Evolutionary conservation across 768 basidiomycete genomes (phyloP).

Genomic region (Phylloporus scabripes): DNA sequence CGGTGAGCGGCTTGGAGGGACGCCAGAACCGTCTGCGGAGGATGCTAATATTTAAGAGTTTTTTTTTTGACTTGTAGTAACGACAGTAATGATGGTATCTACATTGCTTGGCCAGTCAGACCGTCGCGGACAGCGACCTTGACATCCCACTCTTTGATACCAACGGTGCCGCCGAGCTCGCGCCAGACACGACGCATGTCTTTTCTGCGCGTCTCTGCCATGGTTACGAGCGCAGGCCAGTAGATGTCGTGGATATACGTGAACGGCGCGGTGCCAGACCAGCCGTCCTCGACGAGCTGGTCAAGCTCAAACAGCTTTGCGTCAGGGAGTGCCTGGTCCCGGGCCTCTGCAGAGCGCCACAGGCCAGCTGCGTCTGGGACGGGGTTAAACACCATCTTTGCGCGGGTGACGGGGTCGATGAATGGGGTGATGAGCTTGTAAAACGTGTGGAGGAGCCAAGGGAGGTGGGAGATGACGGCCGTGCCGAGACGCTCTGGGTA

Average conservation of each 20-base stretch:
- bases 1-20: conserved; percentile 48
- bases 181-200: conserved; percentile 60
- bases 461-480: conserved; percentile 74
- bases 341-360: conserved; percentile 22
- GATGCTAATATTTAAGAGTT: too few relatives aligned
- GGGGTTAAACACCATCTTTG: conserved; percentile 75
- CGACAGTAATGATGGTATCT: conserved; percentile 15
- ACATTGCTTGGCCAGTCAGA: conserved; percentile 8
- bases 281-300: conserved; percentile 64
- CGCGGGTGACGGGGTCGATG: conserved; percentile 75
- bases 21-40: conserved; percentile 30
- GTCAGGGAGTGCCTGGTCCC: conserved; percentile 15
- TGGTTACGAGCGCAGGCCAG: conserved; percentile 58
- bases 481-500: conserved; percentile 83
- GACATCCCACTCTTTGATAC: conserved; percentile 76
- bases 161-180: conserved; percentile 59
- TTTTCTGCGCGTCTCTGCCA: conserved; percentile 47
- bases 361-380: conserved; percentile 22
- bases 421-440: conserved; percentile 76
- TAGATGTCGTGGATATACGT: conserved; percentile 71
- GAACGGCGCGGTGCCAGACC: conserved; percentile 65
- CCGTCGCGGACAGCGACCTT: conserved; percentile 37
- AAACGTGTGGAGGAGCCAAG: conserved; percentile 69
- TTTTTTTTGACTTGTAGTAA: too few relatives aligned
- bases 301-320: conserved; percentile 54